phyloP scores from a whole-genome alignment of 2,329 filamentous ascomycete species.

The Botrytis pseudocinerea region DNA sequence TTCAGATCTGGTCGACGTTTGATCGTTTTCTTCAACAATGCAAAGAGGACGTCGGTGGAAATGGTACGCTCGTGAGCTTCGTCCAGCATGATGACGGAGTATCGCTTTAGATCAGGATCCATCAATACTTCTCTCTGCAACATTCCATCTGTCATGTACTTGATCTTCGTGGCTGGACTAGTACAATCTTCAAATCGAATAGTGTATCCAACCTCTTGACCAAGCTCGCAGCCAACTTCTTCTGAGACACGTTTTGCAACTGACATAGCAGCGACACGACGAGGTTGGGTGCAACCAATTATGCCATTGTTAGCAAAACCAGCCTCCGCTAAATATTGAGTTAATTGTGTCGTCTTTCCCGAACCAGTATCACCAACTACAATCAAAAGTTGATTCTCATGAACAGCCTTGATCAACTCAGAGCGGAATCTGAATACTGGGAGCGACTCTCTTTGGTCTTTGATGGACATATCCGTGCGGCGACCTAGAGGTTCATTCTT shows the following conservation, averaged over 20 bases:
- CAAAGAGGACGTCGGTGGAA: slow-evolving; percentile 92
- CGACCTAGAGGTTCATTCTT: slow-evolving; percentile 82
- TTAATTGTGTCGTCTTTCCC: slow-evolving; percentile 95
- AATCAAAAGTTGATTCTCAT: slow-evolving; percentile 86
- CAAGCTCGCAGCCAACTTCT: slow-evolving; percentile 88
- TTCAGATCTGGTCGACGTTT: slow-evolving; percentile 85
- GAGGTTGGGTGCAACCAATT: slow-evolving; percentile 94
- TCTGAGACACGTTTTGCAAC: slow-evolving; percentile 96
- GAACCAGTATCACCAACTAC: slow-evolving; percentile 97
- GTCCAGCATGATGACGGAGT: slow-evolving; percentile 97
- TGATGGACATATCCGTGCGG: slow-evolving; percentile 87
- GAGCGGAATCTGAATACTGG: slow-evolving; percentile 88
- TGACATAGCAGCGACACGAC: slow-evolving; percentile 95
- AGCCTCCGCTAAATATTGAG: slow-evolving; percentile 90
- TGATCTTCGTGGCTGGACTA: slow-evolving; percentile 84
- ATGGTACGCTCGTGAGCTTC: slow-evolving; percentile 98
- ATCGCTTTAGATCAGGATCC: slow-evolving; percentile 83
- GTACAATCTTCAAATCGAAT: slow-evolving; percentile 98
- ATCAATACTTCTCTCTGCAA: slow-evolving; percentile 91
- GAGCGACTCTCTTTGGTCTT: slow-evolving; percentile 86
- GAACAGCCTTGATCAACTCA: slow-evolving; percentile 83
- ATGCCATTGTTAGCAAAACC: slow-evolving; percentile 86
- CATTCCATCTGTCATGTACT: slow-evolving; percentile 99
- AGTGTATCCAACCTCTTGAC: slow-evolving; percentile 92
- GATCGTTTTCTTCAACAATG: slow-evolving; percentile 88